Percentiles rank a stretch among this genome's conserved stretches.
Conservation (phyloP, 2,329 filamentous ascomycete genomes). For the Penicillium crustosum region DNA sequence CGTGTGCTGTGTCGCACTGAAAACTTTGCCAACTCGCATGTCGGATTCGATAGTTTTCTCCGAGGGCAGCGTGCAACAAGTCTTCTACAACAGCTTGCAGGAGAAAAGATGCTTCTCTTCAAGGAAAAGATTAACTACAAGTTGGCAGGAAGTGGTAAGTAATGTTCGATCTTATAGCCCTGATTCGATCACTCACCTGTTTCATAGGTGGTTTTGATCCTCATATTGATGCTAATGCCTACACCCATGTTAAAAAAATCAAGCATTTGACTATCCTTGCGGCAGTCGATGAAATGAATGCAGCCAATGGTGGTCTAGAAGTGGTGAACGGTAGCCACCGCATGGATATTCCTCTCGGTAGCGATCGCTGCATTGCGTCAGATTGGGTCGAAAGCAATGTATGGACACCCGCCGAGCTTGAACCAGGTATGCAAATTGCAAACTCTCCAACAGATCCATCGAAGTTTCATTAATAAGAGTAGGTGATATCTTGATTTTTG, state of each 20-base stretch:
- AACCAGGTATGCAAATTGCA: no score
- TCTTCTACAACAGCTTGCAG: slow-evolving; percentile 29
- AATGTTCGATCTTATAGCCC: not conserved
- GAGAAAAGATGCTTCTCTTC: slow-evolving; percentile 45
- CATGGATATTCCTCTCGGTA: slow-evolving; percentile 36
- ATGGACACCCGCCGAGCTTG: slow-evolving; percentile 22
- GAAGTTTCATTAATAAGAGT: not conserved
- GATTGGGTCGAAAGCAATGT: slow-evolving; percentile 37
- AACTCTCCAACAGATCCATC: no score
- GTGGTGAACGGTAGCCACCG: slow-evolving; percentile 43
- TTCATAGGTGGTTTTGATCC: slow-evolving; percentile 39
- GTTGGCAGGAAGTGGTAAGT: slow-evolving; percentile 40
- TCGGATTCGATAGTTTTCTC: no score
- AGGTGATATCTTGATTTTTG: slow-evolving; percentile 27
- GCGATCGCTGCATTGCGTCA: slow-evolving; percentile 38
- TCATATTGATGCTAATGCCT: slow-evolving; percentile 45
- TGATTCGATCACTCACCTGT: not conserved
- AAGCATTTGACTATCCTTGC: slow-evolving; percentile 43
- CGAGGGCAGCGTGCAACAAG: no score
- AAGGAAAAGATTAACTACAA: slow-evolving; percentile 50
- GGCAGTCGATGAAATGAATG: slow-evolving; percentile 40
- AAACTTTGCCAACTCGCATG: no score
- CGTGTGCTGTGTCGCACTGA: no score
- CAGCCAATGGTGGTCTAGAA: slow-evolving; percentile 42
- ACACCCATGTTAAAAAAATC: slow-evolving; percentile 43